These are phyloP conservation scores for Aspergillus saccharolyticus DNA, from an alignment of 495 filamentous ascomycete genomes.

Conservation along the genomic window DNA sequence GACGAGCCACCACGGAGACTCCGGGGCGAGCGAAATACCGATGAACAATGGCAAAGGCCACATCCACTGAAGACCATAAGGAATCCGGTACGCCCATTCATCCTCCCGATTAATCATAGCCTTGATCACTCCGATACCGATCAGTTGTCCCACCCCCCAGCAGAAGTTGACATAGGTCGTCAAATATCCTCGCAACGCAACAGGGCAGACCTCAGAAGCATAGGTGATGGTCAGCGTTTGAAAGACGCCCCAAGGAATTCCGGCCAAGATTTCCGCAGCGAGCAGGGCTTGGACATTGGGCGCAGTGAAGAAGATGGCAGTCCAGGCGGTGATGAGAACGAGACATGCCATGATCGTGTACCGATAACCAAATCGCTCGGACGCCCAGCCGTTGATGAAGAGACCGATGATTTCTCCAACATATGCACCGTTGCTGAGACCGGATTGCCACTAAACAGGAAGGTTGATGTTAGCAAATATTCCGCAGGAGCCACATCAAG, in stretches of 20 bases:
- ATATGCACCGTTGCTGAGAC: constrained; percentile 62
- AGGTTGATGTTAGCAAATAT: constrained; percentile 2
- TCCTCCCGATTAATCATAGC: constrained; percentile 53
- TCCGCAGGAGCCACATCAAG: background rate
- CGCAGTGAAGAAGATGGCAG: constrained; percentile 72
- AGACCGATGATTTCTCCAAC: constrained; percentile 73
- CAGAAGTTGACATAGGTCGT: constrained; percentile 81
- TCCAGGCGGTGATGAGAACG: constrained; percentile 60
- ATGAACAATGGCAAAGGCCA: constrained; percentile 73
- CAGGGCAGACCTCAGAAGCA: constrained; percentile 73
- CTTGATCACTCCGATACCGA: constrained; percentile 69
- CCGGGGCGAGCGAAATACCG: constrained; percentile 66
- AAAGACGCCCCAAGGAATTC: constrained; percentile 79
- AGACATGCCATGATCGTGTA: constrained; percentile 69
- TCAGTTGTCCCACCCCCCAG: constrained; percentile 74
- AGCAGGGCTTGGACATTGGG: constrained; percentile 63
- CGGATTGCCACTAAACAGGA: constrained; percentile 60
- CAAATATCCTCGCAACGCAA: constrained; percentile 65
- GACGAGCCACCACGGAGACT: constrained; percentile 81
- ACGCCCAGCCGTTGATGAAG: constrained; percentile 69
- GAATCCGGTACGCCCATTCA: constrained; percentile 64
- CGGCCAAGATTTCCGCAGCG: constrained; percentile 69
- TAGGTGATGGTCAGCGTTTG: constrained; percentile 77
- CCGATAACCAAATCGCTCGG: constrained; percentile 68
- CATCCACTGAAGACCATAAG: constrained; percentile 79